Percentiles rank a stretch among this genome's conserved stretches.
phyloP scores from a whole-genome alignment of 2,329 filamentous ascomycete genomes.

The Fusarium buxicola region DNA sequence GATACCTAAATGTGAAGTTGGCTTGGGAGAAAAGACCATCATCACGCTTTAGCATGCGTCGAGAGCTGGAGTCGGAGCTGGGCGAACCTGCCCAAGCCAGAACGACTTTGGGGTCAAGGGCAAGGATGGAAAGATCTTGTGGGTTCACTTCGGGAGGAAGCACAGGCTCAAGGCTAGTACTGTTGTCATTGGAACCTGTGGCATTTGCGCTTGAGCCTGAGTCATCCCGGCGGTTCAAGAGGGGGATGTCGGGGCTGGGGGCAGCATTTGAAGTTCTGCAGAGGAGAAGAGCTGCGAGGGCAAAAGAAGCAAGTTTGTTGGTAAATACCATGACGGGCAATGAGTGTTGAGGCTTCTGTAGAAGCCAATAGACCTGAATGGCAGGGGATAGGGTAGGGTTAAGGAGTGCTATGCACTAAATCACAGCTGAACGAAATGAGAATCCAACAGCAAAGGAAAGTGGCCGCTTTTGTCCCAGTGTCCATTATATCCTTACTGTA shows the following conservation, averaged over 20 bases:
- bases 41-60: constrained; percentile 10
- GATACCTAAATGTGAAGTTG: constrained; percentile 14
- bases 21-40: constrained; percentile 1
- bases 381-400: no score
- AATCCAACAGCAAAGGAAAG: no score
- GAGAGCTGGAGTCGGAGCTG: not conserved
- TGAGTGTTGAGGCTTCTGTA: no score
- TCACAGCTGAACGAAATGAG: no score
- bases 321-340: not conserved
- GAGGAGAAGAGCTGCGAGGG: not conserved
- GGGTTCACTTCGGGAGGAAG: constrained; percentile 9
- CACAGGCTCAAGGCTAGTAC: constrained; percentile 7
- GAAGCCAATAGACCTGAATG: no score
- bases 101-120: not conserved
- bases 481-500: no score
- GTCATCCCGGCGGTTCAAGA: not conserved
- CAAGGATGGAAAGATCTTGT: constrained; percentile 1
- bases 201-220: not conserved
- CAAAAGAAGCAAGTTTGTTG: not conserved
- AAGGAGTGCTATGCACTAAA: no score
- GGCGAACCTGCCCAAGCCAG: constrained; percentile 15
- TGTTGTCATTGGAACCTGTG: not conserved
- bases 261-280: not conserved
- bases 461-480: no score
- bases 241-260: not conserved